These are phyloP conservation scores for Pseudognaphalium luteoalbum DNA, from an alignment of 129 eudicot species.

Conservation along the genomic window DNA sequence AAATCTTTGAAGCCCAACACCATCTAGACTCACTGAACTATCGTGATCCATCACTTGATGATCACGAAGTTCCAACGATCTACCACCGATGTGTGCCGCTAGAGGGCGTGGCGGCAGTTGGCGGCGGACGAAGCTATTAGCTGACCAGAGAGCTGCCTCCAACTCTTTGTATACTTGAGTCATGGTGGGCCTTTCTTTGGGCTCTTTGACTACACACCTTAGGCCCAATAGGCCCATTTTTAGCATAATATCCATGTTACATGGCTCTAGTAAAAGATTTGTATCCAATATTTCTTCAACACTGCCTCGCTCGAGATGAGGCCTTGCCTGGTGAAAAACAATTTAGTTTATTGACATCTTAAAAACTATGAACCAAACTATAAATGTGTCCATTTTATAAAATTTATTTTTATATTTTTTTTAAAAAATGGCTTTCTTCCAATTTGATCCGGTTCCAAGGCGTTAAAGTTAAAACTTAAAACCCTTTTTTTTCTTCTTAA, in stretches of 20 bases:
- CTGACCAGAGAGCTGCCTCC: conserved; percentile 53
- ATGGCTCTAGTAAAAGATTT: conserved; percentile 60
- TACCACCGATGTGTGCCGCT: background rate
- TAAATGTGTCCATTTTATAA: too few relatives aligned
- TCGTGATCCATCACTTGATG: conserved; percentile 35
- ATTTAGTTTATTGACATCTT: background rate
- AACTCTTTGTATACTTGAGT: conserved; percentile 67
- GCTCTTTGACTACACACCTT: conserved; percentile 65
- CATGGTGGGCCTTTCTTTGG: conserved; percentile 85
- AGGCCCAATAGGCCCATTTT: conserved; percentile 79
- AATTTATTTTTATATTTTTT: too few relatives aligned
- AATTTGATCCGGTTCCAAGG: conserved; percentile 5
- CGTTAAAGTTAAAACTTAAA: background rate
- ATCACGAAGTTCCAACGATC: conserved; percentile 15
- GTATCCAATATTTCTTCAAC: conserved; percentile 70
- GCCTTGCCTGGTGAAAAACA: conserved; percentile 49
- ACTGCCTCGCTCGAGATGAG: conserved; percentile 53
- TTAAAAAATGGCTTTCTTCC: background rate
- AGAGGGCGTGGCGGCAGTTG: conserved; percentile 15
- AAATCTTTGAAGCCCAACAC: conserved; percentile 67
- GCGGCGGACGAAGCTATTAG: conserved; percentile 24
- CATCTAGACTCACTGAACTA: conserved; percentile 47
- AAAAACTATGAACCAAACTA: background rate
- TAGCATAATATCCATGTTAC: conserved; percentile 71
- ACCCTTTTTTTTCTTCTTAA: background rate